Percentiles rank a stretch among this genome's conserved stretches.
These are phyloP conservation scores for Hypoxylon trugodes DNA, from an alignment of 495 filamentous ascomycete species.

Conservation along the genomic window DNA sequence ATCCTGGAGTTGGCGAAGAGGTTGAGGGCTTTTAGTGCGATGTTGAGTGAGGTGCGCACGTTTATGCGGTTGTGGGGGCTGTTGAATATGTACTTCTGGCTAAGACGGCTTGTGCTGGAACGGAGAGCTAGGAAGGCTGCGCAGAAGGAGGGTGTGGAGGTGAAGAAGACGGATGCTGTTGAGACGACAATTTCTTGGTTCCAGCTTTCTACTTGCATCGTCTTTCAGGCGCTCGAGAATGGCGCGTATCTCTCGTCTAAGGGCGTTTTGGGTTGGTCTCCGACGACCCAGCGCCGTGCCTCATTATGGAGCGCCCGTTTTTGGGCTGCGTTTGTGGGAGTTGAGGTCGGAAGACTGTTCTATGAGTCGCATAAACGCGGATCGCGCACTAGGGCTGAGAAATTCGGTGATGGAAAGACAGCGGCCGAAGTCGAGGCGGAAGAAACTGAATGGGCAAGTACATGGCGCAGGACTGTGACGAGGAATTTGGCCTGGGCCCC, in stretches of 20 bases:
- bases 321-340: constrained; percentile 79
- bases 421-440: constrained; percentile 49
- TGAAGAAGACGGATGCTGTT: constrained; percentile 42
- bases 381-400: constrained; percentile 37
- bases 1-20: constrained; percentile 53
- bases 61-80: constrained; percentile 83
- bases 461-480: constrained; percentile 56
- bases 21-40: constrained; percentile 57
- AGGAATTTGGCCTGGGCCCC: constrained; percentile 65
- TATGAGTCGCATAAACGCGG: constrained; percentile 49
- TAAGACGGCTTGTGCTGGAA: constrained; percentile 57
- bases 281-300: constrained; percentile 60
- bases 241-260: constrained; percentile 77
- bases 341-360: constrained; percentile 75
- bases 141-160: neutral
- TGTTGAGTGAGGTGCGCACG: constrained; percentile 72
- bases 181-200: constrained; percentile 65
- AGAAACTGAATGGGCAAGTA: constrained; percentile 51
- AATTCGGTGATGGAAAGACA: constrained; percentile 49
- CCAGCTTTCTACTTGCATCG: constrained; percentile 72
- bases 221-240: constrained; percentile 86
- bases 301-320: constrained; percentile 79
- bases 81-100: constrained; percentile 80
- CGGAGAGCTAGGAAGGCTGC: constrained; percentile 17
- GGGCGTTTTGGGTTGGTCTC: constrained; percentile 68